These are phyloP conservation scores for Oenanthe javanica DNA, from an alignment of 140 eudicot genomes.

Conservation along the genomic window DNA sequence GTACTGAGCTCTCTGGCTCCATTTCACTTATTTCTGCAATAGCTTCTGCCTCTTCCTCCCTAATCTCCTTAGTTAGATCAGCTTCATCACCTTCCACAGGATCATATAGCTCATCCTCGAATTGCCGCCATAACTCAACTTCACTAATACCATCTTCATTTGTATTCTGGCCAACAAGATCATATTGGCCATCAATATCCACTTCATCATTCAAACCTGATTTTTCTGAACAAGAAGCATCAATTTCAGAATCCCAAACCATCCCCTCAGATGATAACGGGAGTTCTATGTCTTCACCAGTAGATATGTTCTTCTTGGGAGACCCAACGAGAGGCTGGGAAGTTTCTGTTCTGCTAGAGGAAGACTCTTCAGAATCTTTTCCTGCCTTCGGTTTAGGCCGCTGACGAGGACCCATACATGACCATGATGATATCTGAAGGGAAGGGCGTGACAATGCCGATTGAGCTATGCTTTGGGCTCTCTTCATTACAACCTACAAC, in stretches of 20 bases:
- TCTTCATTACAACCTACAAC: conserved; percentile 81
- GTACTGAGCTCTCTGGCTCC: conserved; percentile 27
- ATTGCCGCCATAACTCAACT: conserved; percentile 85
- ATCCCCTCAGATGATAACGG: conserved; percentile 47
- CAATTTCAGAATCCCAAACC: conserved; percentile 28
- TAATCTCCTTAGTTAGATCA: conserved; percentile 61
- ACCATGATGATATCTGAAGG: conserved; percentile 62
- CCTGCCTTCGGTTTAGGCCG: conserved; percentile 23
- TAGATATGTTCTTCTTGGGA: conserved; percentile 27
- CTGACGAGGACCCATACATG: conserved; percentile 91
- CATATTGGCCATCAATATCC: conserved; percentile 27
- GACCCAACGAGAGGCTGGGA: conserved; percentile 31
- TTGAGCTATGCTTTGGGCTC: conserved; percentile 96
- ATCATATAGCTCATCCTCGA: conserved; percentile 70
- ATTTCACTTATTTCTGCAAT: conserved; percentile 44
- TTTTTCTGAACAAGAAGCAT: conserved; percentile 21
- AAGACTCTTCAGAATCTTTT: conserved; percentile 25
- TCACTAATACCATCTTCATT: conserved; percentile 66
- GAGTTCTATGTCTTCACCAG: conserved; percentile 28
- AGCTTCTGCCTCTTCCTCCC: conserved; percentile 80
- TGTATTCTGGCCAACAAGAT: conserved; percentile 25
- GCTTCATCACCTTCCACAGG: conserved; percentile 48
- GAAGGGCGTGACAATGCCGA: conserved; percentile 86
- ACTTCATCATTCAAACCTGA: conserved; percentile 13
- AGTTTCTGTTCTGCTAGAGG: conserved; percentile 26